Evolutionary conservation across 768 basidiomycete species (phyloP).

Genomic region (Boletus tomentosulus): DNA sequence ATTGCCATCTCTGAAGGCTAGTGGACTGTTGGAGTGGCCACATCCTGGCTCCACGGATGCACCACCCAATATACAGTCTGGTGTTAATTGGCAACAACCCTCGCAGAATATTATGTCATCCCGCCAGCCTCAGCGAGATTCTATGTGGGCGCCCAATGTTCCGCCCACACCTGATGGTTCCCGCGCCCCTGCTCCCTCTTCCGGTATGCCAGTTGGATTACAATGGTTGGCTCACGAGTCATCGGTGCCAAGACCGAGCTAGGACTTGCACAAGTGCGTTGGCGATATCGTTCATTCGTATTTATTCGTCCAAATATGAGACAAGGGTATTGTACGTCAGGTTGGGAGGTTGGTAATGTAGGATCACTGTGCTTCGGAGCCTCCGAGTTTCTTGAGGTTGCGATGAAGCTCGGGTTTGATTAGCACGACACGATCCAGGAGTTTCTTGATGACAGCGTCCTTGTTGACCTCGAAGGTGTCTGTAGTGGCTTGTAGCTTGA

Average conservation of each 20-base stretch:
- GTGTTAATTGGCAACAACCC: slow-evolving; percentile 21
- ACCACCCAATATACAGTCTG: slow-evolving; percentile 9
- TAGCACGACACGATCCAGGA: slow-evolving; percentile 85
- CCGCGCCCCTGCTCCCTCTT: slow-evolving; percentile 14
- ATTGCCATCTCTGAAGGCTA: slow-evolving; percentile 70
- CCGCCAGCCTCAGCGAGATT: slow-evolving; percentile 20
- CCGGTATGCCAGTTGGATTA: slow-evolving; percentile 61
- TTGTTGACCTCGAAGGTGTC: slow-evolving; percentile 59
- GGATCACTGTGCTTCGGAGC: slow-evolving; percentile 24
- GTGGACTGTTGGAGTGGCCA: slow-evolving; percentile 60
- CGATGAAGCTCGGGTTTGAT: slow-evolving; percentile 87
- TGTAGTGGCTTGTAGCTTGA: slow-evolving; percentile 65
- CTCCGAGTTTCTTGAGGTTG: slow-evolving; percentile 68
- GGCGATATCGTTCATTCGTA: slow-evolving; percentile 15
- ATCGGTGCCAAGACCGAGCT: slow-evolving; percentile 29
- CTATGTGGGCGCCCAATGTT: slow-evolving; percentile 9
- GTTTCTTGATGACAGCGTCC: slow-evolving; percentile 77
- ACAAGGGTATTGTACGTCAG: slow-evolving; percentile 21
- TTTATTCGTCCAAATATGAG: slow-evolving; percentile 21
- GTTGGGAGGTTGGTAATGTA: slow-evolving; percentile 19
- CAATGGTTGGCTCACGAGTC: slow-evolving; percentile 67
- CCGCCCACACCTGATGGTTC: slow-evolving; percentile 15
- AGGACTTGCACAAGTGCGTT: not conserved
- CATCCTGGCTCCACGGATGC: slow-evolving; percentile 40
- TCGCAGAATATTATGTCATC: slow-evolving; percentile 19